Evolutionary conservation across 1,284 basidiomycete species (phyloP).

Genomic region (Ustilago lituana): DNA sequence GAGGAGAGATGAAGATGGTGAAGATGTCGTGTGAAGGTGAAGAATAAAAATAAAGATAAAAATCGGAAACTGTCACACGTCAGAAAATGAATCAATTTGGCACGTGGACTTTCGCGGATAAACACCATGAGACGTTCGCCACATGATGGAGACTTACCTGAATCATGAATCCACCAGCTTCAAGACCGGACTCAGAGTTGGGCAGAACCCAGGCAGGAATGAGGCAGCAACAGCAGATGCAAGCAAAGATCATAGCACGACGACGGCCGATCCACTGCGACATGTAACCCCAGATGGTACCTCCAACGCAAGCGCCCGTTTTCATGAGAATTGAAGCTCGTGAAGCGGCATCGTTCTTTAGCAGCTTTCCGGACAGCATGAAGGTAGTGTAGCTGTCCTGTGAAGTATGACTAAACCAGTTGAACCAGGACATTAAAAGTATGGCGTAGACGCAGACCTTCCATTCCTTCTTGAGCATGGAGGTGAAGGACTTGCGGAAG

Average conservation of each 20-base stretch:
- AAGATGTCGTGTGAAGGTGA: slow-evolving; percentile 3
- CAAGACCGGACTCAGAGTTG: slow-evolving; percentile 38
- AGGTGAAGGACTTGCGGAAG: slow-evolving; percentile 27
- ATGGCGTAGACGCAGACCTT: slow-evolving; percentile 33
- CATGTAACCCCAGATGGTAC: slow-evolving; percentile 52
- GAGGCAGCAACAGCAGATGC: slow-evolving; percentile 32
- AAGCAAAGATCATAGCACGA: slow-evolving; percentile 44
- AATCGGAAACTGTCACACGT: slow-evolving; percentile 20
- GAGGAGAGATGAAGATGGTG: too few species aligned
- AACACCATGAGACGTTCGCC: too few species aligned
- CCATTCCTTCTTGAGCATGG: slow-evolving; percentile 41
- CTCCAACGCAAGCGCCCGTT: slow-evolving; percentile 47
- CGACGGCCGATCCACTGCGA: slow-evolving; percentile 54
- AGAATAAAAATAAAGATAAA: slow-evolving; percentile 4
- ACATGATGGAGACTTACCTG: slow-evolving; percentile 28
- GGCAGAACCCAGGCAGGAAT: slow-evolving; percentile 60
- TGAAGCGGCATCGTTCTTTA: slow-evolving; percentile 44
- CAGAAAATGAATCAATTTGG: slow-evolving; percentile 1
- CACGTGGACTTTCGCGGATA: slow-evolving; percentile 4
- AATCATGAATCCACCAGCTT: slow-evolving; percentile 51
- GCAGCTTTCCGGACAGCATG: slow-evolving; percentile 41
- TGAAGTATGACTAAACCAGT: slow-evolving; percentile 33
- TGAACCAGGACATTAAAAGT: slow-evolving; percentile 43
- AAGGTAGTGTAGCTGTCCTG: slow-evolving; percentile 55
- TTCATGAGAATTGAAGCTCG: slow-evolving; percentile 51